phyloP scores from a whole-genome alignment of 2,329 filamentous ascomycete genomes.

The Diaporthe sp. region DNA sequence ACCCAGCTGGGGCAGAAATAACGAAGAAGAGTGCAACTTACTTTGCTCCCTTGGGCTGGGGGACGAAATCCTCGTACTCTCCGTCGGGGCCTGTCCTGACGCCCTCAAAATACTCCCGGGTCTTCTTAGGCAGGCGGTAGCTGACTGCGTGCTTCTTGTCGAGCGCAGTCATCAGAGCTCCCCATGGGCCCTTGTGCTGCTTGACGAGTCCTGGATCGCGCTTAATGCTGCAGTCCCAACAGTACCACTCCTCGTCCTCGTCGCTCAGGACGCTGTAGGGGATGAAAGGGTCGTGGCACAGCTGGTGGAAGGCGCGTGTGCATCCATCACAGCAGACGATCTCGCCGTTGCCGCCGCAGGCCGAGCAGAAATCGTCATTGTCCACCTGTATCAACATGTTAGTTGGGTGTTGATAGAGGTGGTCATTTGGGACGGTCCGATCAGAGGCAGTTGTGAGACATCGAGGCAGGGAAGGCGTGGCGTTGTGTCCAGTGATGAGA shows the following conservation, averaged over 20 bases:
- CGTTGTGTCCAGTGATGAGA: conserved; percentile 37
- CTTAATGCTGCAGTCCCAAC: conserved; percentile 76
- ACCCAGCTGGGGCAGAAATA: background rate
- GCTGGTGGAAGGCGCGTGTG: conserved; percentile 89
- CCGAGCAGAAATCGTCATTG: conserved; percentile 91
- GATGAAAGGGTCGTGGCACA: conserved; percentile 87
- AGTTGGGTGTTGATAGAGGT: conserved; percentile 32
- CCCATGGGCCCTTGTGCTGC: conserved; percentile 70
- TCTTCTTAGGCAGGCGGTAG: conserved; percentile 78
- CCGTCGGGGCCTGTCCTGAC: conserved; percentile 83
- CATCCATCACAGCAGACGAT: conserved; percentile 96
- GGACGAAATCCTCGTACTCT: conserved; percentile 80
- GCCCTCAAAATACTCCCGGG: conserved; percentile 84
- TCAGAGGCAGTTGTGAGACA: conserved; percentile 40
- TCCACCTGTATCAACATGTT: conserved; percentile 65
- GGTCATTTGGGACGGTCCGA: conserved; percentile 20
- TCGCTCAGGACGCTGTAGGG: conserved; percentile 74
- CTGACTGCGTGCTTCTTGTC: conserved; percentile 79
- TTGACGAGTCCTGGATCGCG: conserved; percentile 62
- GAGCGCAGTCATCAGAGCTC: conserved; percentile 72
- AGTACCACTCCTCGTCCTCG: conserved; percentile 78
- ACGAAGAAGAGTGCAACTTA: conserved; percentile 58
- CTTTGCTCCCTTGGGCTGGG: conserved; percentile 71
- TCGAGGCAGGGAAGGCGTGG: conserved; percentile 37
- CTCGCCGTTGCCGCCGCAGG: conserved; percentile 86